phyloP scores from a whole-genome alignment of 441 rosid species.

The Mallotus japonicus region DNA sequence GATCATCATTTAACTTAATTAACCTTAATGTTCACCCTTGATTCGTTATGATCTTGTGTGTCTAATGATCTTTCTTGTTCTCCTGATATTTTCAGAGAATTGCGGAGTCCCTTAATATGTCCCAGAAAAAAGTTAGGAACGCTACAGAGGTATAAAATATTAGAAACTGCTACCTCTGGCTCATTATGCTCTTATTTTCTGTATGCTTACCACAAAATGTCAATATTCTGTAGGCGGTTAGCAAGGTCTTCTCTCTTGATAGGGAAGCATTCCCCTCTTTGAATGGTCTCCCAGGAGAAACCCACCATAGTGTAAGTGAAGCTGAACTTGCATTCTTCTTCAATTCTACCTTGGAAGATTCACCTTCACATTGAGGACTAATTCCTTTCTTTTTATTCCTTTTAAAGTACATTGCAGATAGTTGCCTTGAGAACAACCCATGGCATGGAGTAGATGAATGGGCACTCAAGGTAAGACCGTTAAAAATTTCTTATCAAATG shows the following conservation, averaged over 20 bases:
- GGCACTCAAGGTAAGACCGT: slow-evolving; percentile 66
- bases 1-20: not conserved
- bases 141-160: slow-evolving; percentile 73
- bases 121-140: slow-evolving; percentile 83
- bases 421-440: slow-evolving; percentile 65
- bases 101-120: slow-evolving; percentile 83
- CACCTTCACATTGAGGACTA: slow-evolving; percentile 13
- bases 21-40: not conserved
- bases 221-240: slow-evolving; percentile 50
- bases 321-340: slow-evolving; percentile 13
- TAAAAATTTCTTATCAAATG: not conserved
- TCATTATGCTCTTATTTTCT: slow-evolving; percentile 15
- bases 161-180: not conserved
- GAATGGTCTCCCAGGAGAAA: slow-evolving; percentile 87
- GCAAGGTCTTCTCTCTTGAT: slow-evolving; percentile 82
- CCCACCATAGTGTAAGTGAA: slow-evolving; percentile 79
- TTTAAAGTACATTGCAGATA: slow-evolving; percentile 80
- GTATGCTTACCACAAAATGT: slow-evolving; percentile 14
- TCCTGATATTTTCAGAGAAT: slow-evolving; percentile 57
- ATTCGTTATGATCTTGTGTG: not conserved
- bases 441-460: slow-evolving; percentile 77
- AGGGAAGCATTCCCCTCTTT: slow-evolving; percentile 84
- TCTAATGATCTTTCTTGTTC: not conserved
- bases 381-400: slow-evolving; percentile 20
- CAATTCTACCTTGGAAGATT: not conserved